phyloP scores from a whole-genome alignment of 176 grass and related monocot species.

The Miscanthus lutarioriparius region DNA sequence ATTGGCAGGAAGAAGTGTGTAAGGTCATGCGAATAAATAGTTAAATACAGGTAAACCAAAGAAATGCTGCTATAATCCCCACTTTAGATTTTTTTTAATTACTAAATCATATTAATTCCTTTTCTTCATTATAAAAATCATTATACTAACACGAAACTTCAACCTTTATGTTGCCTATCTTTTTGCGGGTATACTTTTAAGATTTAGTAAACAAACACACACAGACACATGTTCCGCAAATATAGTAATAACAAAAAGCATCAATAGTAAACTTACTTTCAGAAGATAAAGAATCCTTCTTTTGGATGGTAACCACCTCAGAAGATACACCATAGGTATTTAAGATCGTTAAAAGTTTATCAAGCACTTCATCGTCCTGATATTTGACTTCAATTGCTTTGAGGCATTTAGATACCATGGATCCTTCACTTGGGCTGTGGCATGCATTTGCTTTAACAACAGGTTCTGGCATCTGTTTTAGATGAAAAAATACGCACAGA shows the following conservation, averaged over 20 bases:
- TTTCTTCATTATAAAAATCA: neutral
- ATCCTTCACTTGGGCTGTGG: neutral
- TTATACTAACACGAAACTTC: neutral
- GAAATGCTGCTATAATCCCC: neutral
- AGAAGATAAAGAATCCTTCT: neutral
- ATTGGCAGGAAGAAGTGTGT: neutral
- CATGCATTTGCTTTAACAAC: too few species aligned
- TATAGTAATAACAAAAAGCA: neutral
- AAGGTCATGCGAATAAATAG: neutral
- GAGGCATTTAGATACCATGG: neutral
- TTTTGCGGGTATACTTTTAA: neutral
- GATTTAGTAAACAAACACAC: neutral
- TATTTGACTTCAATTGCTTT: neutral
- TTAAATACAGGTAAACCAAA: neutral
- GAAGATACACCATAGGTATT: neutral
- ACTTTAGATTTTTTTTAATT: neutral
- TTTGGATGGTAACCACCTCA: neutral
- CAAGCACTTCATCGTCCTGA: neutral
- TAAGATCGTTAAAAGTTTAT: neutral
- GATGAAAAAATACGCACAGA: neutral
- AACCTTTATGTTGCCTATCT: neutral
- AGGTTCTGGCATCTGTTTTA: neutral
- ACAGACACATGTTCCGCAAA: neutral
- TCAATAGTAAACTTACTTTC: neutral
- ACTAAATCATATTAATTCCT: neutral